phyloP scores from a whole-genome alignment of 179 eudicot genomes.

The Spergularia azorica region DNA sequence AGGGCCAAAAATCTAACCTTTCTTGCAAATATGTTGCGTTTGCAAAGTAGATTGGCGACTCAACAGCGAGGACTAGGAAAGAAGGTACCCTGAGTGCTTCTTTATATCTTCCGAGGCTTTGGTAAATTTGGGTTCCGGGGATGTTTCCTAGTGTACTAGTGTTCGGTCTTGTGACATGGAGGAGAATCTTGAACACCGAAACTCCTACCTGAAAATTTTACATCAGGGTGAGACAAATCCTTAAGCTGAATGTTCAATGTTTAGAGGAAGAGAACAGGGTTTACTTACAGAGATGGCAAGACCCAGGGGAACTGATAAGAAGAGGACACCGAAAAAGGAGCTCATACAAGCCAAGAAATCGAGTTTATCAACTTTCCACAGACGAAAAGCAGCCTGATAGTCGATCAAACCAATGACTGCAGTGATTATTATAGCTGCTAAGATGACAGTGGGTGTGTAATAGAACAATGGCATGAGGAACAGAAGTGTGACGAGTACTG shows the following conservation, averaged over 20 bases:
- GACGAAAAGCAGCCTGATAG: slow-evolving; percentile 56
- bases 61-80: slow-evolving; percentile 74
- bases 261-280: neutral
- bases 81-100: slow-evolving; percentile 63
- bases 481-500: slow-evolving; percentile 78
- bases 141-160: slow-evolving; percentile 70
- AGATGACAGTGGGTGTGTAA: slow-evolving; percentile 83
- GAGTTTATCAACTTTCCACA: slow-evolving; percentile 93
- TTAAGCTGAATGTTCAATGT: neutral
- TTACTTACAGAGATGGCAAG: slow-evolving; percentile 85
- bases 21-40: slow-evolving; percentile 86
- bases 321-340: slow-evolving; percentile 89
- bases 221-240: neutral
- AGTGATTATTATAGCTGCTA: slow-evolving; percentile 85
- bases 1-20: slow-evolving; percentile 43
- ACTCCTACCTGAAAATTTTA: slow-evolving; percentile 67
- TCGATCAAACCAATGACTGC: slow-evolving; percentile 90
- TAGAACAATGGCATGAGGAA: slow-evolving; percentile 88
- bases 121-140: slow-evolving; percentile 79
- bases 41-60: slow-evolving; percentile 94
- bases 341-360: slow-evolving; percentile 82
- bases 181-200: slow-evolving; percentile 89
- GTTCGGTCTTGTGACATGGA: slow-evolving; percentile 95
- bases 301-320: slow-evolving; percentile 88
- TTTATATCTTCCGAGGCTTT: slow-evolving; percentile 60